Base-by-base conservation (phyloP, 2,329 filamentous ascomycete species). In the Colletotrichum lini region DNA sequence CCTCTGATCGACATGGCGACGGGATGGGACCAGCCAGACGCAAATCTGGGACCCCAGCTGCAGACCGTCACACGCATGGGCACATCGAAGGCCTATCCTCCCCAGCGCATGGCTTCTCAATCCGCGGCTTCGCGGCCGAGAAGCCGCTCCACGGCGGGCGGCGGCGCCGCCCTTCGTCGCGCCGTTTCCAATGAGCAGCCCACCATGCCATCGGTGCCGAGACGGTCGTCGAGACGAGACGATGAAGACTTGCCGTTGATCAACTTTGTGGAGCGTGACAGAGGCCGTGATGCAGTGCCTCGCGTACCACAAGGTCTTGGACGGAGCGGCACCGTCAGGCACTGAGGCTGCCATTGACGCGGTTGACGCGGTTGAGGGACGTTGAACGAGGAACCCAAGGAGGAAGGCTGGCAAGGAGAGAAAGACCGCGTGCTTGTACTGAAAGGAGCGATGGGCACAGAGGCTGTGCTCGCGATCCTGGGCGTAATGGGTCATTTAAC, bases 1-100 rank as follows among this genome's bases (percentile, higher is more conserved):
- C 85, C 84, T 12, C 80, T 88, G 0, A 84, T 88, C 57, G 84
- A 86, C 62, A 82, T 84, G 61, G 85, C 85, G 13, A 82, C 63
- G 75, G 80, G 70, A 18, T 63, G 65, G 69, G 69, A 72, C 9
- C 52, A 56, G 45, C 69, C 69, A 21, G 69, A 72, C 16, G 45
- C 58, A n/a, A 9, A n/a, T 12, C 52, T 72, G 45, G 26, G 52
- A 18, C 69, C 69, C 26, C 69, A 72, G 23, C 65, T 69, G 23
- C 65, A 59, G 13, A 72, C 69, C 15, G 65, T 72, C 23, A 72
- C 69, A 15, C 69, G 69, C 13, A 72, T 72, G 69, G 45, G 18
- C 30, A 72, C 69, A 8, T 26, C 57, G 26, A 72, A 72, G 47
- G 69, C 69, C 21, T 72, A 72, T 18, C 69, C 69, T 30, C 69